Conservation (phyloP, 1,139 yeast species). For the Arxiozyma heterogenica region DNA sequence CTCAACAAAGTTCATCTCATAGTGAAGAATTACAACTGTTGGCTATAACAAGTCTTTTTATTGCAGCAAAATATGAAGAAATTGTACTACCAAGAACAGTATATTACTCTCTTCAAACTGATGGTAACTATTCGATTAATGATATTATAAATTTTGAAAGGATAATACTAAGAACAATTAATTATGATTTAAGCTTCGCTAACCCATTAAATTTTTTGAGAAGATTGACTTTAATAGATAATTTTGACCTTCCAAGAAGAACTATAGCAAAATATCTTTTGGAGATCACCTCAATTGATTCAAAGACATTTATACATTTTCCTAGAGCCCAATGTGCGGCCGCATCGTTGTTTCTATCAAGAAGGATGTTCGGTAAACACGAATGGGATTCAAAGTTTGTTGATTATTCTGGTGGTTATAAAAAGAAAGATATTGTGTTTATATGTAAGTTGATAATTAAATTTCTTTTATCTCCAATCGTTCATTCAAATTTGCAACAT, state of each 20-base stretch:
- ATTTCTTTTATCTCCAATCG: slow-evolving; percentile 67
- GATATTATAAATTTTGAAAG: slow-evolving; percentile 80
- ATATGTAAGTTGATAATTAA: slow-evolving; percentile 63
- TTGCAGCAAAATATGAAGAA: slow-evolving; percentile 91
- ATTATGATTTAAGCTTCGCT: slow-evolving; percentile 75
- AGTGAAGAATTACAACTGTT: slow-evolving; percentile 75
- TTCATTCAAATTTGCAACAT: slow-evolving; percentile 82
- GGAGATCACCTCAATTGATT: slow-evolving; percentile 73
- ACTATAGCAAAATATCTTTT: slow-evolving; percentile 81
- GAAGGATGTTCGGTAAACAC: slow-evolving; percentile 59
- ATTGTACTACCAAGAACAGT: slow-evolving; percentile 79
- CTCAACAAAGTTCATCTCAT: slow-evolving; percentile 44
- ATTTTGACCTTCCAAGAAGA: slow-evolving; percentile 80
- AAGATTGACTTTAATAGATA: slow-evolving; percentile 86
- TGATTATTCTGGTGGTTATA: slow-evolving; percentile 87
- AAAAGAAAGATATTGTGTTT: slow-evolving; percentile 56
- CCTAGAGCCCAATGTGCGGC: slow-evolving; percentile 52
- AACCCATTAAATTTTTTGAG: slow-evolving; percentile 88
- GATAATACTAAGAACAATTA: slow-evolving; percentile 59
- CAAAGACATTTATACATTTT: slow-evolving; percentile 25
- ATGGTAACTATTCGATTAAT: slow-evolving; percentile 60
- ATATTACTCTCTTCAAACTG: slow-evolving; percentile 78
- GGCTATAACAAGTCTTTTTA: slow-evolving; percentile 80
- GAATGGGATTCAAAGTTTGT: slow-evolving; percentile 74
- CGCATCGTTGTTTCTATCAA: slow-evolving; percentile 77